phyloP scores from a whole-genome alignment of 1,284 basidiomycete species.

The Trametes sp. region DNA sequence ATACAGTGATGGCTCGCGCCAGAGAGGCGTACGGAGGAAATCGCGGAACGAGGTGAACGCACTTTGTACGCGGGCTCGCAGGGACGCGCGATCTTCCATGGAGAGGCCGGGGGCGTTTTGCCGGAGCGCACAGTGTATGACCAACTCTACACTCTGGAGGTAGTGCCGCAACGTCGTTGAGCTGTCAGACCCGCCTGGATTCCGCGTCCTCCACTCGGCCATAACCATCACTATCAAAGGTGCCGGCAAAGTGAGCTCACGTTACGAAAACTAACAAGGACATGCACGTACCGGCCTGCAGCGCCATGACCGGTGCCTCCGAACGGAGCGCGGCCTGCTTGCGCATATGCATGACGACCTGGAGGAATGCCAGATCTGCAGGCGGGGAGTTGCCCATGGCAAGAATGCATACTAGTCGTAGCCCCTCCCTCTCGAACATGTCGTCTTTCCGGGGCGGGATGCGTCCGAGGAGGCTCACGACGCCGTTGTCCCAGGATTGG shows the following conservation, averaged over 20 bases:
- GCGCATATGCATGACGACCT: slow-evolving; percentile 20
- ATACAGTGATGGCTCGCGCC: slow-evolving; percentile 26
- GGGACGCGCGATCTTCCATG: slow-evolving; percentile 1
- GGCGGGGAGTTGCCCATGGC: slow-evolving; percentile 8
- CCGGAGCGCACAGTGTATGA: slow-evolving; percentile 21
- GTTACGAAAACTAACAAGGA: neutral
- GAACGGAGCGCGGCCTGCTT: slow-evolving; percentile 1
- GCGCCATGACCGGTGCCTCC: neutral
- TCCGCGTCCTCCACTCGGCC: slow-evolving; percentile 22
- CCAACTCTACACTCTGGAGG: slow-evolving; percentile 22
- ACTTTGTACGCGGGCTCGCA: slow-evolving; percentile 12
- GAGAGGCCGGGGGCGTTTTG: slow-evolving; percentile 7
- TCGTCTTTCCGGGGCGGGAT: slow-evolving; percentile 3
- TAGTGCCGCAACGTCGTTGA: slow-evolving; percentile 22
- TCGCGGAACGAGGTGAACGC: slow-evolving; percentile 17
- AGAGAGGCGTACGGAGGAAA: slow-evolving; percentile 22
- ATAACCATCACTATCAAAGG: slow-evolving; percentile 17
- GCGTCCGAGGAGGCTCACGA: slow-evolving; percentile 6
- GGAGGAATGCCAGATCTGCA: slow-evolving; percentile 22
- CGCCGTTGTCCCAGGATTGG: slow-evolving; percentile 8
- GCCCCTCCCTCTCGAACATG: slow-evolving; percentile 5
- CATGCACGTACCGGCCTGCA: slow-evolving; percentile 13
- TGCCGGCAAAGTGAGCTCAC: neutral
- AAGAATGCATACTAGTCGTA: slow-evolving; percentile 17
- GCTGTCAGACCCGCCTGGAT: slow-evolving; percentile 19